These are phyloP conservation scores for Catharanthus roseus DNA, from an alignment of 257 asterid genomes.

Conservation along the genomic window DNA sequence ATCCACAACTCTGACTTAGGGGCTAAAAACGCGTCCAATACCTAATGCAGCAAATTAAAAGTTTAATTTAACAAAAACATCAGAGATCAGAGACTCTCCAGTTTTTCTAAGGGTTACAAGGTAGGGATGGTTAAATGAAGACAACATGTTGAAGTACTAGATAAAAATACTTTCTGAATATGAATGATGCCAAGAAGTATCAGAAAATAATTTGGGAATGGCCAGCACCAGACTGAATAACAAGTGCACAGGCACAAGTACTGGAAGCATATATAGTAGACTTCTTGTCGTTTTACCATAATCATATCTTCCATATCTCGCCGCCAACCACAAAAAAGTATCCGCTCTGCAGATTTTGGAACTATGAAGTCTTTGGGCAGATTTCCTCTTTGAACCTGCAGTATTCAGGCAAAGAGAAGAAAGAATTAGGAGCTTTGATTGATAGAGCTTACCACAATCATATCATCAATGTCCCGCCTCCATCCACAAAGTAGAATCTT, in stretches of 20 bases:
- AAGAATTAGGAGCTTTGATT: conserved; percentile 62
- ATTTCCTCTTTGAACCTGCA: conserved; percentile 75
- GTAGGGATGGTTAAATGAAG: background rate
- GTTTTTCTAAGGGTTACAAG: background rate
- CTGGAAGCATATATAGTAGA: conserved; percentile 33
- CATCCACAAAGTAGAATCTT: conserved; percentile 97
- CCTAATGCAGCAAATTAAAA: conserved; percentile 32
- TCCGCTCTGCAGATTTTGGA: conserved; percentile 70
- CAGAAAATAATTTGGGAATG: conserved; percentile 21
- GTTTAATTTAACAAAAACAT: background rate
- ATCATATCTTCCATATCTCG: conserved; percentile 97
- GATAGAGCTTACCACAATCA: conserved; percentile 89
- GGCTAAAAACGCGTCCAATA: conserved; percentile 83
- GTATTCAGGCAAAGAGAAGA: conserved; percentile 64
- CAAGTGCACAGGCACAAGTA: conserved; percentile 26
- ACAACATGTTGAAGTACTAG: conserved; percentile 14
- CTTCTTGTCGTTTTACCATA: conserved; percentile 54
- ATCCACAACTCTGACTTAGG: conserved; percentile 56
- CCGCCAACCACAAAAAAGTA: conserved; percentile 94
- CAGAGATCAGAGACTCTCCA: background rate
- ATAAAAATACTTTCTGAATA: conserved; percentile 19
- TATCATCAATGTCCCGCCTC: conserved; percentile 95
- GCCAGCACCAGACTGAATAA: conserved; percentile 27
- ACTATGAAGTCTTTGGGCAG: conserved; percentile 53
- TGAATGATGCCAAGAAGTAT: conserved; percentile 19